Evolutionary conservation across 2,329 filamentous ascomycete species (phyloP).

Genomic region (Neopestalotiopsis clavispora): DNA sequence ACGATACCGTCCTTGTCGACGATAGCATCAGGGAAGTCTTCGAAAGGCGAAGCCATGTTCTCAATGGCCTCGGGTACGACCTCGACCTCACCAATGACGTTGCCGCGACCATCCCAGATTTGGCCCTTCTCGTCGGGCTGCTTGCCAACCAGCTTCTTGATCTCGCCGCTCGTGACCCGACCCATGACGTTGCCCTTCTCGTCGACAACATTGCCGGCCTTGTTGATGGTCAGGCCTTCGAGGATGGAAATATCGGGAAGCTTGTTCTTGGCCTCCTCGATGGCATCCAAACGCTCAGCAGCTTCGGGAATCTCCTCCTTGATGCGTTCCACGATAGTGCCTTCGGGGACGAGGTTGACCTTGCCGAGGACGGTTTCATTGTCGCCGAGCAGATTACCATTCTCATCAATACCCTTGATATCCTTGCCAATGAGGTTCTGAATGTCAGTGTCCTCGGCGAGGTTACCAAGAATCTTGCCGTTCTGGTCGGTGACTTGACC

Average conservation of each 20-base stretch:
- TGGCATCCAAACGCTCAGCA: conserved; percentile 34
- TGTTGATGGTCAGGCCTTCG: conserved; percentile 47
- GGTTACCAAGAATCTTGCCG: conserved; percentile 40
- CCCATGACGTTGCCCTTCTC: conserved; percentile 48
- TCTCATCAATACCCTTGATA: conserved; percentile 68
- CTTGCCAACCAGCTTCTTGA: conserved; percentile 46
- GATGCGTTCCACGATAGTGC: conserved; percentile 41
- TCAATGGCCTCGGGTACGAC: conserved; percentile 42
- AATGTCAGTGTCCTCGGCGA: conserved; percentile 35
- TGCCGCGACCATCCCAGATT: conserved; percentile 39
- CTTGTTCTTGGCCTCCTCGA: conserved; percentile 29
- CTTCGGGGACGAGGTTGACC: conserved; percentile 55
- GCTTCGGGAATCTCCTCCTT: conserved; percentile 37
- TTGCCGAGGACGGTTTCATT: conserved; percentile 68
- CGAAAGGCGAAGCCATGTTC: conserved; percentile 39
- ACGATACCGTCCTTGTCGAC: conserved; percentile 43
- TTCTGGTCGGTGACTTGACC: conserved; percentile 54
- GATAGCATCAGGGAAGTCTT: conserved; percentile 41
- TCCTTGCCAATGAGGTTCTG: conserved; percentile 57
- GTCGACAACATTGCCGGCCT: conserved; percentile 50
- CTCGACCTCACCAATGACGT: conserved; percentile 43
- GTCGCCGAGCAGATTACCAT: conserved; percentile 70
- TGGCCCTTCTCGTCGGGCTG: conserved; percentile 49
- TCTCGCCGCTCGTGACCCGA: conserved; percentile 45
- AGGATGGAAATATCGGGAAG: conserved; percentile 38